Percentiles rank a stretch among this genome's conserved stretches.
These are phyloP conservation scores for Petunia secreta DNA, from an alignment of 257 asterid genomes.

Conservation along the genomic window DNA sequence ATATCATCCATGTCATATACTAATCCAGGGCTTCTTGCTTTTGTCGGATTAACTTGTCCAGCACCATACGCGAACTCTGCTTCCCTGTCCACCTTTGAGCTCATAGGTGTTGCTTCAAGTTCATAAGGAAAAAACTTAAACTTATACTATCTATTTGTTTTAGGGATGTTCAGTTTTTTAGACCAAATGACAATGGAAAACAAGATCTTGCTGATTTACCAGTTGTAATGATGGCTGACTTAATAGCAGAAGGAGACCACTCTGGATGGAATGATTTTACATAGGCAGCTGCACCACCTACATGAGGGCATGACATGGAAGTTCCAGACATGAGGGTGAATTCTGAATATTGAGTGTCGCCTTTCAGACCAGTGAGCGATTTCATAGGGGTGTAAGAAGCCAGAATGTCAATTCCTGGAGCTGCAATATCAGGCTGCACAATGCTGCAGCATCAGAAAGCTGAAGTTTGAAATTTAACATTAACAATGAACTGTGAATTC, in stretches of 20 bases:
- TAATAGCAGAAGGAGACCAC: conserved; percentile 91
- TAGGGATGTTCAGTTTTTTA: not conserved
- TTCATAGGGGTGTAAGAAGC: conserved; percentile 78
- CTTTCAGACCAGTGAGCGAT: conserved; percentile 73
- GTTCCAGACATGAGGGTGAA: conserved; percentile 93
- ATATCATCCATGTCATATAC: conserved; percentile 76
- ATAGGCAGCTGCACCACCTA: conserved; percentile 79
- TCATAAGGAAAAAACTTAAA: not conserved
- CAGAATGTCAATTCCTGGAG: conserved; percentile 92
- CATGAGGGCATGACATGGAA: conserved; percentile 96
- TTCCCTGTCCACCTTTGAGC: conserved; percentile 57
- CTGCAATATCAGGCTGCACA: conserved; percentile 82
- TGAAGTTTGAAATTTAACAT: not conserved
- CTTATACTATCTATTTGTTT: not conserved
- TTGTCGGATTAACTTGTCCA: conserved; percentile 72
- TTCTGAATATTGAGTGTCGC: conserved; percentile 64
- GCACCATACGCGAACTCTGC: conserved; percentile 90
- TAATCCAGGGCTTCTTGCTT: conserved; percentile 80
- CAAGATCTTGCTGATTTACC: conserved; percentile 46
- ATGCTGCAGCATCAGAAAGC: conserved; percentile 25
- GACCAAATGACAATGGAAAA: not conserved
- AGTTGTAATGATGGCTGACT: conserved; percentile 85
- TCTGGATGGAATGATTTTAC: conserved; percentile 79
- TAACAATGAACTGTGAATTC: not conserved
- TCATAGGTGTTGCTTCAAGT: conserved; percentile 66